phyloP scores from a whole-genome alignment of 257 asterid genomes.

The Ehretia macrophylla region DNA sequence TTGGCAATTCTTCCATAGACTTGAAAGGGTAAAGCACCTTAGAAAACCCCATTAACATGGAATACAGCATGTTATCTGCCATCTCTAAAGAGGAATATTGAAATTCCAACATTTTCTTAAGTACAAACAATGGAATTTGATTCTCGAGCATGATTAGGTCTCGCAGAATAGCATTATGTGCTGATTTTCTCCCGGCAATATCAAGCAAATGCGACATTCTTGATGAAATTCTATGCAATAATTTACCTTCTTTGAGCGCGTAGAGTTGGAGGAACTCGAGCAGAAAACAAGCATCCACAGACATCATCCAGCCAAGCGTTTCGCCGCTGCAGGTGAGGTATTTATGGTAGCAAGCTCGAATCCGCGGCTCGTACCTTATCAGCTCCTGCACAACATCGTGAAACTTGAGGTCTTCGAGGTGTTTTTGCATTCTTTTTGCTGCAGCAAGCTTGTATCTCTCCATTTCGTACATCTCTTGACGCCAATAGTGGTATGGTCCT shows the following conservation, averaged over 20 bases:
- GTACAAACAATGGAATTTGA: constrained; percentile 52
- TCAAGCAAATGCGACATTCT: constrained; percentile 35
- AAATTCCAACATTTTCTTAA: constrained; percentile 37
- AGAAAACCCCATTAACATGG: constrained; percentile 8
- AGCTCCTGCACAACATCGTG: constrained; percentile 46
- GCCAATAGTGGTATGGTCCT: constrained; percentile 68
- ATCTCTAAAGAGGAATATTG: not conserved
- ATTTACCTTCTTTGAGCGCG: constrained; percentile 4
- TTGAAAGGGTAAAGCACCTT: constrained; percentile 9
- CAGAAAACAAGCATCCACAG: constrained; percentile 61
- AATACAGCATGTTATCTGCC: not conserved
- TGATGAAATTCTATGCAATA: constrained; percentile 3
- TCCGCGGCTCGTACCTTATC: constrained; percentile 24
- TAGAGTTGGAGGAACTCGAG: constrained; percentile 47
- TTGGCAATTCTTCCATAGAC: not conserved
- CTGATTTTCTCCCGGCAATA: constrained; percentile 26
- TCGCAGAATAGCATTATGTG: constrained; percentile 46
- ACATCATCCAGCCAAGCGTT: constrained; percentile 76
- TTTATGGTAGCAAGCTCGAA: constrained; percentile 59
- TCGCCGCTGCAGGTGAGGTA: constrained; percentile 49
- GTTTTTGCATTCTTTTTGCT: constrained; percentile 43
- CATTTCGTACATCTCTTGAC: constrained; percentile 57
- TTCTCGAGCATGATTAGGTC: constrained; percentile 65
- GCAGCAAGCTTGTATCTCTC: constrained; percentile 57
- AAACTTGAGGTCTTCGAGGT: constrained; percentile 27